Evolutionary conservation across 2,329 filamentous ascomycete genomes (phyloP), one percentile per base, ranked within the genome.

Genomic region (Fusarium annulatum): DNA sequence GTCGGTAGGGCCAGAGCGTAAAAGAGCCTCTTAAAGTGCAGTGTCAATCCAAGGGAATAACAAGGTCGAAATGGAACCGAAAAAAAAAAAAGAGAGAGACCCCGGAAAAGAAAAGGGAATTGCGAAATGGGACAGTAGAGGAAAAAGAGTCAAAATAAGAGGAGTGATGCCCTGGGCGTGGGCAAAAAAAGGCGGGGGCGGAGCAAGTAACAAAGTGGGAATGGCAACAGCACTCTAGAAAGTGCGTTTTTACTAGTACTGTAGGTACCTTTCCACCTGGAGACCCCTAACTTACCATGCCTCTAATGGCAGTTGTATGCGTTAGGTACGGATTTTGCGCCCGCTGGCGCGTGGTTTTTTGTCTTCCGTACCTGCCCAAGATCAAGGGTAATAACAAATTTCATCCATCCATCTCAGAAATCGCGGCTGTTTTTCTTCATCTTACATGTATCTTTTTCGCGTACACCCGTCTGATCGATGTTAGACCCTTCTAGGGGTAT

Each of bases 31-130:
- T 70, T 26, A 49, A 39, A 38, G 19, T 42, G 39, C 51, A 45
- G 46, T 30, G 57, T 45, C 23, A 46, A 38, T 52, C 28, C 51
- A 56, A 43, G 72, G 72, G 67, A 76, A 77, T 76, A 77, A 72
- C 68, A 73, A 66, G 63, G 60, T 46, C 43, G 46, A 59, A 63
- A 56, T 64, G 41, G 19, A 45, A 21, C 55, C 51, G 34, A 23
- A 38, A 46, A 43, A 60, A 60, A 15, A 48, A 67, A 73, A 33
- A 58, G 42, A 63, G 39, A 69, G 61, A 55, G 66, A 74, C 68
- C 73, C 73, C 69, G 72, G 76, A 72, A 77, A 76, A 77, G 73
- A 77, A 77, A 76, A 77, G 73, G 75, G 75, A 75, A 76, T 76
- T 71, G 61, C 67, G 63, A 53, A 68, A 69, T 61, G 60, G 53